These are phyloP conservation scores for Penicillium canescens DNA, from an alignment of 495 filamentous ascomycete genomes.

Conservation along the genomic window DNA sequence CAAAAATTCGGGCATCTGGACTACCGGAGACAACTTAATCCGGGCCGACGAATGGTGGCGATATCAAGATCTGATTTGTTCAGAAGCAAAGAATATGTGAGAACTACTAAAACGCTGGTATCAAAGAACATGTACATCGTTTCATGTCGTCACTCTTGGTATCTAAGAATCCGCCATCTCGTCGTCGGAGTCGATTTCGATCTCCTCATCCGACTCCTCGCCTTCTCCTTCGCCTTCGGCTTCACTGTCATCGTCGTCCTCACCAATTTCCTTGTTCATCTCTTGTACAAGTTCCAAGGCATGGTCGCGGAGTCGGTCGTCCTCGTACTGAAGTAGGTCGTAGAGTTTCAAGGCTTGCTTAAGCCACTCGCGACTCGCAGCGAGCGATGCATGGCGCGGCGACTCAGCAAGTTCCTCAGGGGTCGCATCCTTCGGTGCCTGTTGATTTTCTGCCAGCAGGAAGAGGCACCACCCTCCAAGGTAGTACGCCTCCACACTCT, in stretches of 20 bases:
- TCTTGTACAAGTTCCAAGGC: constrained; percentile 58
- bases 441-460: constrained; percentile 68
- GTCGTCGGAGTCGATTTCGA: constrained; percentile 44
- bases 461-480: constrained; percentile 90
- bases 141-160: constrained; percentile 18
- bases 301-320: constrained; percentile 53
- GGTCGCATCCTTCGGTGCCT: constrained; percentile 42
- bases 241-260: constrained; percentile 51
- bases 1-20: constrained; percentile 32
- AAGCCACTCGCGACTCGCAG: constrained; percentile 55
- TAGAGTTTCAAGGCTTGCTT: constrained; percentile 52
- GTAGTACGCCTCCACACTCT: constrained; percentile 95
- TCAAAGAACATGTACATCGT: constrained; percentile 29
- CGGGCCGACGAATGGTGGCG: constrained; percentile 26
- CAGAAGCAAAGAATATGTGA: too few species aligned
- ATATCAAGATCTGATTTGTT: constrained; percentile 4
- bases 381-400: constrained; percentile 40
- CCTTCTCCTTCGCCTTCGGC: constrained; percentile 49
- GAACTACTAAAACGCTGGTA: constrained; percentile 24
- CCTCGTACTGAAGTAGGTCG: constrained; percentile 48
- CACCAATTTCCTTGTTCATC: constrained; percentile 55
- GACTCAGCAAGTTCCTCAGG: constrained; percentile 28
- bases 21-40: constrained; percentile 38
- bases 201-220: constrained; percentile 39
- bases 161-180: constrained; percentile 50